Conservation (phyloP, 495 filamentous ascomycete species). For the Daldinia grandis region DNA sequence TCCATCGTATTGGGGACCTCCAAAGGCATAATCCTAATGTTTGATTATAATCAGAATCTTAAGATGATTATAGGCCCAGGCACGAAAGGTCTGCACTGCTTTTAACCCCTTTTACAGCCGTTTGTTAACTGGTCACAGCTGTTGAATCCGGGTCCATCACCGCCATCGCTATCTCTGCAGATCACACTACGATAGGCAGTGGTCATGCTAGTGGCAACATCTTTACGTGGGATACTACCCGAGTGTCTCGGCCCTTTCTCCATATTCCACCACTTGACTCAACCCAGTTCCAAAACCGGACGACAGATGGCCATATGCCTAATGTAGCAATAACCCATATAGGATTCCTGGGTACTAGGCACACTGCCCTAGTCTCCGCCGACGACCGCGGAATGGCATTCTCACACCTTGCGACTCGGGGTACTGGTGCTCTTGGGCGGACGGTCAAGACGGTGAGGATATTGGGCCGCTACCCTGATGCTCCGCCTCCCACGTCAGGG, state of each 20-base stretch:
- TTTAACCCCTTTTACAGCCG: not conserved
- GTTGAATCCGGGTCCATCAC: conserved; percentile 90
- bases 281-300: conserved; percentile 68
- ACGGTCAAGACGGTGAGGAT: conserved; percentile 90
- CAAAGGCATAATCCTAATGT: conserved; percentile 91
- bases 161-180: conserved; percentile 88
- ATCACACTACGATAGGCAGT: conserved; percentile 88
- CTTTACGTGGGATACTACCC: conserved; percentile 93
- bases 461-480: conserved; percentile 85
- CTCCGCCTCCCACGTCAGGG: conserved; percentile 56
- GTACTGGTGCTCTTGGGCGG: conserved; percentile 84
- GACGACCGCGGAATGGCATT: conserved; percentile 98
- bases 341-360: conserved; percentile 93
- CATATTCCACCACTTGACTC: conserved; percentile 80
- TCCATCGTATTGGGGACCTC: conserved; percentile 91
- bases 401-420: conserved; percentile 91
- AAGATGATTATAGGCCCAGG: conserved; percentile 94
- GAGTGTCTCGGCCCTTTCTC: conserved; percentile 84
- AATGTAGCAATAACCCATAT: conserved; percentile 83
- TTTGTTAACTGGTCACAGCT: conserved; percentile 61
- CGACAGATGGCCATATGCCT: conserved; percentile 81
- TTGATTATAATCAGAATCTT: conserved; percentile 95
- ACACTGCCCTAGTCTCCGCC: conserved; percentile 97
- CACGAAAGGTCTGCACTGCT: conserved; percentile 75
- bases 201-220: conserved; percentile 92